These are phyloP conservation scores for Russula virescens DNA, from an alignment of 768 basidiomycete genomes.

Conservation along the genomic window DNA sequence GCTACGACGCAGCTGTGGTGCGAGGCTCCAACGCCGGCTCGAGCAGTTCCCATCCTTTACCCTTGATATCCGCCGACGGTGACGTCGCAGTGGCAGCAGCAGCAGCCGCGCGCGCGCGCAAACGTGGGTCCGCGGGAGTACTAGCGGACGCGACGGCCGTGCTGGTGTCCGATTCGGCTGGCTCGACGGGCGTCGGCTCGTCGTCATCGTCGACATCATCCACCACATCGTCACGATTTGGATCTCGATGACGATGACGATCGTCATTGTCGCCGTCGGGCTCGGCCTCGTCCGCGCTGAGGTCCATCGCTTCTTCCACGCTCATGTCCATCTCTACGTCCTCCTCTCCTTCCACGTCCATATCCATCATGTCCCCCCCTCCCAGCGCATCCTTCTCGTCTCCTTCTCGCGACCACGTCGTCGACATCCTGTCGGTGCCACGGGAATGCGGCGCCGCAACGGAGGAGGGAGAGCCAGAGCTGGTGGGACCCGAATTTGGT, in stretches of 20 bases:
- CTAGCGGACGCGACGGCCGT: constrained; percentile 14
- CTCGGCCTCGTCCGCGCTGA: constrained; percentile 24
- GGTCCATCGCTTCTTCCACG: constrained; percentile 29
- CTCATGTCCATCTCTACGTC: constrained; percentile 25
- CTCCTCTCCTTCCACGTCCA: constrained; percentile 24
- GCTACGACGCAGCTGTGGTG: background rate
- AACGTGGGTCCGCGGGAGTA: constrained; percentile 12
- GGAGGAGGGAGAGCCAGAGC: background rate
- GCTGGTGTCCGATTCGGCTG: constrained; percentile 23
- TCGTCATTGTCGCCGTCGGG: background rate
- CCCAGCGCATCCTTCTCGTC: too few species aligned
- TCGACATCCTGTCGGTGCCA: too few species aligned
- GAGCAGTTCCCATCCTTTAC: constrained; percentile 33
- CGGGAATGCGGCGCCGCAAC: background rate
- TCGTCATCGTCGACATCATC: constrained; percentile 21
- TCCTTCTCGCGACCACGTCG: background rate
- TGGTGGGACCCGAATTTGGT: constrained; percentile 14
- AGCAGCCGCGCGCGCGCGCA: constrained; percentile 4
- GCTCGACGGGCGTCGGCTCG: constrained; percentile 22
- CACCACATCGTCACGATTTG: too few species aligned
- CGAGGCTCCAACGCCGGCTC: background rate
- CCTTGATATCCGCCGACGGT: background rate
- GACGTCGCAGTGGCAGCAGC: background rate
- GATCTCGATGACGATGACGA: constrained; percentile 2
- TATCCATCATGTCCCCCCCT: too few species aligned